Evolutionary conservation across 2,329 filamentous ascomycete genomes (phyloP).

Genomic region (Myriosclerotinia duriaeana): DNA sequence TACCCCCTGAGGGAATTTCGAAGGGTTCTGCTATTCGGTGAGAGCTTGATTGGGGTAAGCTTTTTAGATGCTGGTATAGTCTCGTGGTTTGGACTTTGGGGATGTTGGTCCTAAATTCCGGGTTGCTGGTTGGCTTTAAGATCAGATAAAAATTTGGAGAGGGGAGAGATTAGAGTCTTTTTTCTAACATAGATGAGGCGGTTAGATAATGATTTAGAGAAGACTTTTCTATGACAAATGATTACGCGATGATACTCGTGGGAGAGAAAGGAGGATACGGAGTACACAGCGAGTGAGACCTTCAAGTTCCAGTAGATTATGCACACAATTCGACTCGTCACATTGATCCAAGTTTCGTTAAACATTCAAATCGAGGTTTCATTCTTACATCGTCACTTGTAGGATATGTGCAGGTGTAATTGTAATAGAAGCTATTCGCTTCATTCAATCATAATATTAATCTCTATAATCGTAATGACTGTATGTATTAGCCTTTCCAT

Average conservation of each 20-base stretch:
- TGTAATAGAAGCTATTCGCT: neutral
- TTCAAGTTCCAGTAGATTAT: neutral
- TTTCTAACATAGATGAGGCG: neutral
- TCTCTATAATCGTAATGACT: constrained; percentile 8
- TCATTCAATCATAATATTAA: constrained; percentile 9
- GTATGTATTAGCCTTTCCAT: constrained; percentile 14
- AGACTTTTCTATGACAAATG: no score
- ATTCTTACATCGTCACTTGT: neutral
- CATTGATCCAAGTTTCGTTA: neutral
- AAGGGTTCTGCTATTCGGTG: neutral
- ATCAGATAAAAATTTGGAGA: neutral
- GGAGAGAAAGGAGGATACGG: neutral
- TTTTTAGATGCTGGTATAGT: neutral
- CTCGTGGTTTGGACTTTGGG: neutral
- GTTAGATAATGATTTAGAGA: no score
- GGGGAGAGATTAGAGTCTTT: neutral
- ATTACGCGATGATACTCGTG: neutral
- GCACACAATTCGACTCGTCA: neutral
- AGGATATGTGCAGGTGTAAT: neutral
- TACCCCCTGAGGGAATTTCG: neutral
- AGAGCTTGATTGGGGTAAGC: neutral
- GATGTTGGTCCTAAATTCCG: neutral
- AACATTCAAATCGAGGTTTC: neutral
- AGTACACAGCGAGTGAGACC: neutral
- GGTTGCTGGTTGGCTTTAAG: neutral